Conservation (phyloP, 305 asterid genomes). For the Galium porrigens region DNA sequence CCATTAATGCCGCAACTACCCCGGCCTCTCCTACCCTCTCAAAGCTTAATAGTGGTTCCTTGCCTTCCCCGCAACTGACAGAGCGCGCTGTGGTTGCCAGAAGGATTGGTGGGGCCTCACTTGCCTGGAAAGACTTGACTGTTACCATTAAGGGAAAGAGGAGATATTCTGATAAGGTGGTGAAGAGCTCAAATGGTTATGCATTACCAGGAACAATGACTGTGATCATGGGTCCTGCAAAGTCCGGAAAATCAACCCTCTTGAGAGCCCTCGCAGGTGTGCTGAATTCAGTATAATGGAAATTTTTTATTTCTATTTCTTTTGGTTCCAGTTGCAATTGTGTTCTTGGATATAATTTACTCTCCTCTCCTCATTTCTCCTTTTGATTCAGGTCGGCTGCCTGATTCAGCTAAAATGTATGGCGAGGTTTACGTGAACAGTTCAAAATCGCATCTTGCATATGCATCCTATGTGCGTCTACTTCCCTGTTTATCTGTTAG, state of each 20-base stretch:
- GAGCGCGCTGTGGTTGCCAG: conserved; percentile 52
- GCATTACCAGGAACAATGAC: conserved; percentile 96
- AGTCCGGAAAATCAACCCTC: conserved; percentile 93
- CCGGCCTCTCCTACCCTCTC: conserved; percentile 81
- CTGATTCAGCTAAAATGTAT: conserved; percentile 60
- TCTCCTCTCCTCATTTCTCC: conserved; percentile 11
- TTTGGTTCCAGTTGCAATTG: not conserved
- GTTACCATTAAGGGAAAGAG: conserved; percentile 83
- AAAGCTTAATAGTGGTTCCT: conserved; percentile 68
- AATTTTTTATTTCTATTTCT: not conserved
- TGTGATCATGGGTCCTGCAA: conserved; percentile 95
- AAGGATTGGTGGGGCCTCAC: conserved; percentile 64
- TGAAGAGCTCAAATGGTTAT: conserved; percentile 86
- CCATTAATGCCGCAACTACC: conserved; percentile 61
- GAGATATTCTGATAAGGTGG: conserved; percentile 73
- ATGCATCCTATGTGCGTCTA: conserved; percentile 74
- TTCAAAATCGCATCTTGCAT: conserved; percentile 48
- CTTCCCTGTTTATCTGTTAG: conserved; percentile 17
- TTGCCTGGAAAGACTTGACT: conserved; percentile 94
- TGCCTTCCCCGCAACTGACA: conserved; percentile 73
- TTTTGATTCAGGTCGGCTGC: conserved; percentile 57
- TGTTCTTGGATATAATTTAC: not conserved
- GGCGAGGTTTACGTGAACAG: conserved; percentile 91
- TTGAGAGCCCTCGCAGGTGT: conserved; percentile 88
- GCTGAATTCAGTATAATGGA: conserved; percentile 14